phyloP scores from a whole-genome alignment of 345 rosid species.

The Camelina sativa region DNA sequence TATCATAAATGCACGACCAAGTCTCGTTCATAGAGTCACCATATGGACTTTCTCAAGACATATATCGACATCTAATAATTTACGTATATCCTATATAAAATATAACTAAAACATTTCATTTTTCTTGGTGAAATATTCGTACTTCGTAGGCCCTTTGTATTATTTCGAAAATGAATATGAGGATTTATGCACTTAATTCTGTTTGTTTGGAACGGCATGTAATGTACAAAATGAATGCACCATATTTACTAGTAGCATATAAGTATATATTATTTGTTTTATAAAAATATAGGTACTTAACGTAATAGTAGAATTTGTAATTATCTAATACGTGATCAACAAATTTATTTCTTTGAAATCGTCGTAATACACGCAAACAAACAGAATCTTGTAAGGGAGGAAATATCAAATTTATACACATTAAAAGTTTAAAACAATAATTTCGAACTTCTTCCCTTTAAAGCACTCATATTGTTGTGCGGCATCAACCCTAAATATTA shows the following conservation, averaged over 20 bases:
- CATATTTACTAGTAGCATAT: background rate
- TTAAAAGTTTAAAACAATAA: no score
- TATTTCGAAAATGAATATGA: background rate
- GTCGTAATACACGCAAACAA: background rate
- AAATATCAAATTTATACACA: no score
- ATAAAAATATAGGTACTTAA: background rate
- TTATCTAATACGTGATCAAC: background rate
- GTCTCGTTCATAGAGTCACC: conserved; percentile 8
- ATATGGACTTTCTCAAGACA: conserved; percentile 5
- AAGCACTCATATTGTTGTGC: conserved; percentile 1
- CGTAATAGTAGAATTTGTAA: background rate
- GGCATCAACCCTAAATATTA: conserved; percentile 26
- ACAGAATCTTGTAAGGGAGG: no score
- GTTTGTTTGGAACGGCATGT: conserved; percentile 27
- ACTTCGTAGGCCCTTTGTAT: conserved; percentile 21
- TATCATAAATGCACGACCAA: conserved; percentile 22
- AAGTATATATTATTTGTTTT: background rate
- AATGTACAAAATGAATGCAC: conserved; percentile 5
- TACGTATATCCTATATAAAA: background rate
- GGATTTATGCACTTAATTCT: conserved; percentile 6
- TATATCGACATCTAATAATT: conserved; percentile 11
- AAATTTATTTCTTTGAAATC: background rate
- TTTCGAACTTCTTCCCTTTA: background rate
- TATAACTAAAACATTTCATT: background rate
- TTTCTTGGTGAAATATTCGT: background rate